Conservation (phyloP, 768 basidiomycete genomes). For the Boletus sp. region DNA sequence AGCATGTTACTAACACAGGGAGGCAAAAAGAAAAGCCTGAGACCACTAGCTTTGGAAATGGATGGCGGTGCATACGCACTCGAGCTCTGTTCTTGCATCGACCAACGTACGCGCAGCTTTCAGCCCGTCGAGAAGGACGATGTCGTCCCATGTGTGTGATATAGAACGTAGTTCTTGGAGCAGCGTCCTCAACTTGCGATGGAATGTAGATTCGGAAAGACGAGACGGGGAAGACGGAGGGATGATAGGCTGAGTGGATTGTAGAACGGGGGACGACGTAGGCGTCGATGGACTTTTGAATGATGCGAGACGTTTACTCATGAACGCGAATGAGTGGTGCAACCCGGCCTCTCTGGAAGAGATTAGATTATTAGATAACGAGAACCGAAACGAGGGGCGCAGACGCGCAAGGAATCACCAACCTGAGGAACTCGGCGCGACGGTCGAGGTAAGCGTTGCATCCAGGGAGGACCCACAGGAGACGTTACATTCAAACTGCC, state of each 20-base stretch:
- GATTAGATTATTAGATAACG: constrained; percentile 26
- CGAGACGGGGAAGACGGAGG: constrained; percentile 42
- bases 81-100: constrained; percentile 79
- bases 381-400: background rate
- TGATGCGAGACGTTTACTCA: constrained; percentile 64
- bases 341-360: background rate
- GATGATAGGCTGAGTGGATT: constrained; percentile 34
- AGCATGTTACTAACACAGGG: constrained; percentile 55
- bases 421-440: background rate
- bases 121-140: constrained; percentile 75
- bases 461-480: background rate
- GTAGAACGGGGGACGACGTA: constrained; percentile 57
- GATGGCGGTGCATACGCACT: constrained; percentile 51
- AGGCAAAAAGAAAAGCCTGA: background rate
- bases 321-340: constrained; percentile 10
- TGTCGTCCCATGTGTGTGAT: constrained; percentile 77
- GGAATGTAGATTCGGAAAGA: constrained; percentile 66
- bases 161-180: constrained; percentile 64
- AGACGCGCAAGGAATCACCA: too few species aligned
- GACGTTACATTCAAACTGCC: background rate
- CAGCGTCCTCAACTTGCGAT: constrained; percentile 68
- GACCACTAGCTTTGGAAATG: background rate
- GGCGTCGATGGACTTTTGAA: constrained; percentile 81
- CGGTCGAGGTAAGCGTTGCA: background rate
- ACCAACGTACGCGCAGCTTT: constrained; percentile 69